Percentiles rank a stretch among this genome's conserved stretches.
phyloP scores from a whole-genome alignment of 768 basidiomycete species.

The Rhodotorula graminis region DNA sequence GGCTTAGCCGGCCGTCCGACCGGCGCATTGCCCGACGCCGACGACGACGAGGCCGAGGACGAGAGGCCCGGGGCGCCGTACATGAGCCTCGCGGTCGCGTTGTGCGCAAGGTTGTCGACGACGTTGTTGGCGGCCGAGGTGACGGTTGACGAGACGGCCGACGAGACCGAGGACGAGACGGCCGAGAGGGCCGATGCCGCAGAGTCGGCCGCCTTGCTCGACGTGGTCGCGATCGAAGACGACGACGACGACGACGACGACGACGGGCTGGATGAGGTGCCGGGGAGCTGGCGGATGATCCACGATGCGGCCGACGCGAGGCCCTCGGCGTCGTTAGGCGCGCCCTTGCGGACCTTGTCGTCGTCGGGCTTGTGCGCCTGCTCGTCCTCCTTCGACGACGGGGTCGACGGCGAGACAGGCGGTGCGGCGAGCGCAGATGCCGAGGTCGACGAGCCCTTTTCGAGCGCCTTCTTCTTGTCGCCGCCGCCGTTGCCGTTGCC shows the following conservation, averaged over 20 bases:
- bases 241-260: not conserved
- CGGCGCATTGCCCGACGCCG: not conserved
- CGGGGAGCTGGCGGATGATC: conserved; percentile 31
- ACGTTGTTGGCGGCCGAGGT: conserved; percentile 7
- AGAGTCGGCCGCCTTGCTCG: not conserved
- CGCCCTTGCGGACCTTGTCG: not conserved
- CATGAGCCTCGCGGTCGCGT: conserved; percentile 17
- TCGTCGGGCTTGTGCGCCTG: not conserved
- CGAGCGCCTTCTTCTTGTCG: conserved; percentile 39
- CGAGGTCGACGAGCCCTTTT: not conserved
- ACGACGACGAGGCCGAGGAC: conserved; percentile 11
- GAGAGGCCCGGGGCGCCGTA: conserved; percentile 31
- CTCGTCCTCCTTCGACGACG: too few relatives aligned
- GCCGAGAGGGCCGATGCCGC: not conserved
- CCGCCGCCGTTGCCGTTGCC: conserved; percentile 26
- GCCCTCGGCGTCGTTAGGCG: conserved; percentile 4
- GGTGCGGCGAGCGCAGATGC: not conserved
- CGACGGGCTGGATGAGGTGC: not conserved
- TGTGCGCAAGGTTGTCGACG: conserved; percentile 15
- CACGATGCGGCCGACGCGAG: conserved; percentile 35
- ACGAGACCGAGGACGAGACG: conserved; percentile 12
- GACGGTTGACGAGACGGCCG: conserved; percentile 13
- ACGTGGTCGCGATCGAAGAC: not conserved
- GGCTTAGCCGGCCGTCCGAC: conserved; percentile 22
- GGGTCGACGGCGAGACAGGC: too few relatives aligned